phyloP scores from a whole-genome alignment of 306 rosid species.

The cucumber (Cucumis sativus) region Cucumber_9930_V3 NC_026661.2:1965501-1966000 shows the following conservation, averaged over 20 bases:
- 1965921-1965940: neutral
- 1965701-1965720: neutral
- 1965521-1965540: too few relatives aligned
- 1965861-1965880: neutral
- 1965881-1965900: neutral
- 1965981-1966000: slow-evolving; percentile 1
- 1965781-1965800: neutral
- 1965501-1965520: too few relatives aligned
- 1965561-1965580: too few relatives aligned
- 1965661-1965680: neutral
- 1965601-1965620: neutral
- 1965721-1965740: neutral
- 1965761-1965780: neutral
- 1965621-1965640: neutral
- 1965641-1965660: neutral
- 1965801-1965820: neutral
- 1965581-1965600: neutral
- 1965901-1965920: neutral
- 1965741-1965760: slow-evolving; percentile 7
- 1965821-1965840: neutral
- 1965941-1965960: slow-evolving; percentile 7
- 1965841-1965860: neutral
- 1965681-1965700: neutral
- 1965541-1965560: too few relatives aligned
- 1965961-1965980: neutral